Conservation (phyloP, 495 filamentous ascomycete species). For the Neurospora discreta region DNA sequence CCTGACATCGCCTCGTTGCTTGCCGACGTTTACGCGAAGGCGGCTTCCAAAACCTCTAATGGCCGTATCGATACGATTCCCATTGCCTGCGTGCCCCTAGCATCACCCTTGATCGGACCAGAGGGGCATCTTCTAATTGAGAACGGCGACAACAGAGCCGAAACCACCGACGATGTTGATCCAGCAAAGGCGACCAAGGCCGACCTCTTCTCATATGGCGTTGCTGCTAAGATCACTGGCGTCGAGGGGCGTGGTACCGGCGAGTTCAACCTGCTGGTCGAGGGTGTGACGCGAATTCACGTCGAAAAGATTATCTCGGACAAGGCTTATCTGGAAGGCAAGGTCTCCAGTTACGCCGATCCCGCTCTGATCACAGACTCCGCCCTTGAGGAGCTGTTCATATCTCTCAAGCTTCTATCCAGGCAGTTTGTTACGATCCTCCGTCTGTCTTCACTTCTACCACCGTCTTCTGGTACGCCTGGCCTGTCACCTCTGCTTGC, state of each 20-base stretch:
- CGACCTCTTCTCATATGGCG: constrained; percentile 66
- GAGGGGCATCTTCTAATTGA: constrained; percentile 62
- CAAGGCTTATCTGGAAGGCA: constrained; percentile 76
- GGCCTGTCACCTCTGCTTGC: constrained; percentile 73
- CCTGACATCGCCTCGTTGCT: constrained; percentile 76
- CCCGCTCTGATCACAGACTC: constrained; percentile 27
- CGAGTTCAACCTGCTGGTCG: constrained; percentile 72
- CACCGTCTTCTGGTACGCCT: constrained; percentile 42
- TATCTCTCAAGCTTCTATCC: constrained; percentile 68
- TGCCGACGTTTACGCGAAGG: constrained; percentile 58
- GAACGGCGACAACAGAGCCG: constrained; percentile 30
- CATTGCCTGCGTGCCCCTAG: constrained; percentile 73
- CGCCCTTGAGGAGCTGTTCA: constrained; percentile 57
- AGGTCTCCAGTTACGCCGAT: constrained; percentile 36
- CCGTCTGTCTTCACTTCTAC: constrained; percentile 63
- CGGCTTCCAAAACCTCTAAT: constrained; percentile 51
- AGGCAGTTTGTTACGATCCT: constrained; percentile 72
- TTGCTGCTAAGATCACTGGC: constrained; percentile 70
- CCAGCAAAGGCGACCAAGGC: constrained; percentile 48
- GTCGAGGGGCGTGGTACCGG: constrained; percentile 70
- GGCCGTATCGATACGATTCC: constrained; percentile 51
- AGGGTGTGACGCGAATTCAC: constrained; percentile 68
- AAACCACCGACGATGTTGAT: constrained; percentile 25
- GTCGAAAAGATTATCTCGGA: constrained; percentile 66
- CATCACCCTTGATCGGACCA: constrained; percentile 53